These are phyloP conservation scores for Pistacia vera DNA, from an alignment of 345 rosid species.

Conservation along the genomic window DNA sequence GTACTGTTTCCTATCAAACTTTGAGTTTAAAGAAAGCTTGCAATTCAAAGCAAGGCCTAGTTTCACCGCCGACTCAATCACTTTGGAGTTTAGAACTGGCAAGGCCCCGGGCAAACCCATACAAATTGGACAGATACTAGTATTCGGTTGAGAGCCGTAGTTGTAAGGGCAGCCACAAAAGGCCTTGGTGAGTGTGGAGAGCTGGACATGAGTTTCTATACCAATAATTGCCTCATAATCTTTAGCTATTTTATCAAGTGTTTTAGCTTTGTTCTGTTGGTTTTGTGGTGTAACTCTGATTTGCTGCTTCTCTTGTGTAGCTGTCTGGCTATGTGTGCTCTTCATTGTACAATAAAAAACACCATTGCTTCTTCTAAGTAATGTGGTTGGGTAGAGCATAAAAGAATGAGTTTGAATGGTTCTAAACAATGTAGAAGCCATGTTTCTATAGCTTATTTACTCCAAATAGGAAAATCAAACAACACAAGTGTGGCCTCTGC, in stretches of 20 bases:
- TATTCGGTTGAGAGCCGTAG: slow-evolving; percentile 77
- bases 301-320: slow-evolving; percentile 52
- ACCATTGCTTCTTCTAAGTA: slow-evolving; percentile 49
- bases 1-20: slow-evolving; percentile 96
- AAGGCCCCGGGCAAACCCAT: slow-evolving; percentile 98
- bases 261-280: slow-evolving; percentile 44
- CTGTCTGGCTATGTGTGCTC: slow-evolving; percentile 45
- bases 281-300: slow-evolving; percentile 47
- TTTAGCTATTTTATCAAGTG: slow-evolving; percentile 50
- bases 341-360: slow-evolving; percentile 47
- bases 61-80: slow-evolving; percentile 79
- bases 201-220: slow-evolving; percentile 96
- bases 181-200: slow-evolving; percentile 84
- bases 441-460: slow-evolving; percentile 17
- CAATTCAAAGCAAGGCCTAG: slow-evolving; percentile 90
- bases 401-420: slow-evolving; percentile 54
- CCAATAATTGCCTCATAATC: slow-evolving; percentile 89
- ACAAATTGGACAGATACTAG: slow-evolving; percentile 83
- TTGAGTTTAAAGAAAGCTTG: slow-evolving; percentile 73
- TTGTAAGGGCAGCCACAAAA: slow-evolving; percentile 87
- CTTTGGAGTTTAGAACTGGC: slow-evolving; percentile 85
- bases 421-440: slow-evolving; percentile 67
- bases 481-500: slow-evolving; percentile 25
- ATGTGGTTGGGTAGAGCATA: slow-evolving; percentile 39
- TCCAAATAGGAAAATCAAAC: slow-evolving; percentile 13